Evolutionary conservation across 495 filamentous ascomycete genomes (phyloP).

Genomic region (Xylaria flabelliformis): DNA sequence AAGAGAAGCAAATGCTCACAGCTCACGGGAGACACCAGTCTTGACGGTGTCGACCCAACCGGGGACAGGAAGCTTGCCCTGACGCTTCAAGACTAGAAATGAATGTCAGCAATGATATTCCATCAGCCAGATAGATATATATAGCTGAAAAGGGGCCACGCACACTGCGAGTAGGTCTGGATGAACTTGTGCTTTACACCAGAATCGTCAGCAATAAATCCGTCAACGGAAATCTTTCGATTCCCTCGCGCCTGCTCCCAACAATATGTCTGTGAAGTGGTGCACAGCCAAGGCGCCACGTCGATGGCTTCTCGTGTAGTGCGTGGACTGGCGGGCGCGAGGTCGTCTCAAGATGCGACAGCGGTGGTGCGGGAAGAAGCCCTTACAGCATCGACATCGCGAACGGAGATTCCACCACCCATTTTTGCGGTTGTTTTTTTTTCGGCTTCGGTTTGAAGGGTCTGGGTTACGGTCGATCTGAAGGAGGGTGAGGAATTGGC

Average conservation of each 20-base stretch:
- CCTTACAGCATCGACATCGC: slow-evolving; percentile 72
- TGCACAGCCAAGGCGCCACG: slow-evolving; percentile 1
- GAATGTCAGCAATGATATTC: slow-evolving; percentile 57
- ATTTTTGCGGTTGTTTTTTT: slow-evolving; percentile 63
- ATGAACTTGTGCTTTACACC: slow-evolving; percentile 63
- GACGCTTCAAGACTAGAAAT: slow-evolving; percentile 69
- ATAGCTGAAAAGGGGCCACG: background rate
- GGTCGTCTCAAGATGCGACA: slow-evolving; percentile 21
- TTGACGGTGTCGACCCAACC: slow-evolving; percentile 45
- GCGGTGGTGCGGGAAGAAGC: slow-evolving; percentile 57
- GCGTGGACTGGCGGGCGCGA: slow-evolving; percentile 33
- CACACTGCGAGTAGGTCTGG: slow-evolving; percentile 69
- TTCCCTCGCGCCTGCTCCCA: slow-evolving; percentile 46
- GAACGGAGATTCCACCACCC: slow-evolving; percentile 78
- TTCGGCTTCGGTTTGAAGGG: slow-evolving; percentile 13
- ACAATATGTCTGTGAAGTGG: slow-evolving; percentile 14
- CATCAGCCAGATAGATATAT: slow-evolving; percentile 74
- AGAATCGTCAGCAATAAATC: slow-evolving; percentile 47
- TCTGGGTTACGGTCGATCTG: slow-evolving; percentile 7
- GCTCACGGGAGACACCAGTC: slow-evolving; percentile 26
- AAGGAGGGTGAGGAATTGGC: slow-evolving; percentile 14
- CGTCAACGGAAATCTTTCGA: slow-evolving; percentile 46
- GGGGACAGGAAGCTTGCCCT: slow-evolving; percentile 87
- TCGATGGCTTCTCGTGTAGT: slow-evolving; percentile 22
- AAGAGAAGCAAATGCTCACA: slow-evolving; percentile 13